These are phyloP conservation scores for Epithemia pelagica DNA, from an alignment of 108 stramenopile genomes.

Conservation along the genomic window DNA sequence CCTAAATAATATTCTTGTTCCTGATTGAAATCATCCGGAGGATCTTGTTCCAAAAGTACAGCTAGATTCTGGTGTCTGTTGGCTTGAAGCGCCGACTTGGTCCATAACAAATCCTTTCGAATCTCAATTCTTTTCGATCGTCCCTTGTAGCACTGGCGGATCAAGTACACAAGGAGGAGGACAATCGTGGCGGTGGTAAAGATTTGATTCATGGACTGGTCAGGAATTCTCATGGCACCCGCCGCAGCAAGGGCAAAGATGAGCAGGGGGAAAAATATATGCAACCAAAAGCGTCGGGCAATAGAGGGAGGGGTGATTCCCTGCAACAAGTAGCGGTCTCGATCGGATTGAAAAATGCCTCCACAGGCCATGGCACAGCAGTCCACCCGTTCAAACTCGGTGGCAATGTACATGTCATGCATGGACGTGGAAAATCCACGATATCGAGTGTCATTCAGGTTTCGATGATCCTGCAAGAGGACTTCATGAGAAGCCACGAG, in stretches of 20 bases:
- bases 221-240: conserved; percentile 45
- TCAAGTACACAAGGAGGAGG: conserved; percentile 37
- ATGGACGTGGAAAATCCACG: conserved; percentile 67
- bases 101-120: conserved; percentile 61
- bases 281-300: conserved; percentile 38
- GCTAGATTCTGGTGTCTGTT: conserved; percentile 1
- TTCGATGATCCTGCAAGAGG: background rate
- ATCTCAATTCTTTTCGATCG: conserved; percentile 51
- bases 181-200: conserved; percentile 37
- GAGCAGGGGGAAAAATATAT: conserved; percentile 41
- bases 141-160: conserved; percentile 43
- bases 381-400: conserved; percentile 44
- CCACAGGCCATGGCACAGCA: conserved; percentile 68
- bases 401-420: conserved; percentile 30
- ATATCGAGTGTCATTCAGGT: conserved; percentile 4
- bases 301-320: conserved; percentile 47
- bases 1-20: conserved; percentile 35
- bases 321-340: conserved; percentile 58
- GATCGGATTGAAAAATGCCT: conserved; percentile 62
- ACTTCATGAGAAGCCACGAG: background rate
- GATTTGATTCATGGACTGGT: conserved; percentile 44
- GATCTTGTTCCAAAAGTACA: conserved; percentile 16
- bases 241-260: conserved; percentile 58
- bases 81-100: conserved; percentile 26
- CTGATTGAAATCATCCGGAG: conserved; percentile 14